These are phyloP conservation scores for Tagetes patula DNA, from an alignment of 129 eudicot genomes.

Conservation along the genomic window DNA sequence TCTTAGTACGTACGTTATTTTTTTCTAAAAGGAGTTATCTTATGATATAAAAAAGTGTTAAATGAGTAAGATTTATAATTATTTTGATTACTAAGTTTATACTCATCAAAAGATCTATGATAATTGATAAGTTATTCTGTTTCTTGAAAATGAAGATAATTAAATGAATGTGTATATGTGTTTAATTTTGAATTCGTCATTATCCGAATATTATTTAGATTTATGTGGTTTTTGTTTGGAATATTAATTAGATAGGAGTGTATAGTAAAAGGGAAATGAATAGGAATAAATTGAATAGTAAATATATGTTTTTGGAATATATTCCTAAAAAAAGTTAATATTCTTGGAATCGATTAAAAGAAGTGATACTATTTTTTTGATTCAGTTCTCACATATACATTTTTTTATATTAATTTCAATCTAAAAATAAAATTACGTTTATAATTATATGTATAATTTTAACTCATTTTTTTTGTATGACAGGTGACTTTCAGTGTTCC, in stretches of 20 bases:
- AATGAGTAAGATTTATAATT: no score
- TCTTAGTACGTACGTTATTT: no score
- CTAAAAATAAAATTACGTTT: neutral
- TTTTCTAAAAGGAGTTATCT: no score
- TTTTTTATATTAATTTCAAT: neutral
- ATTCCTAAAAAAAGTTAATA: neutral
- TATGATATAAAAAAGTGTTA: no score
- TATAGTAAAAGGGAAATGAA: neutral
- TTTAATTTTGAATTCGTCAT: no score
- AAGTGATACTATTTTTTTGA: neutral
- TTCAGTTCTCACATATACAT: neutral
- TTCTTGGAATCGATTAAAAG: constrained; percentile 2
- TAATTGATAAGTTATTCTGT: neutral
- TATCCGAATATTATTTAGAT: neutral
- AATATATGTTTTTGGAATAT: neutral
- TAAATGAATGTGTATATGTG: no score
- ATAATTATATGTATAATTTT: neutral
- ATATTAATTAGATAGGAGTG: neutral
- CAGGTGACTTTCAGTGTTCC: constrained; percentile 80
- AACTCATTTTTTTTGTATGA: neutral
- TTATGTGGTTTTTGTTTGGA: neutral
- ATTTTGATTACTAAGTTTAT: no score
- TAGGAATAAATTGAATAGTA: neutral
- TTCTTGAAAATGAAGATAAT: neutral
- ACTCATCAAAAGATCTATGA: no score